These are phyloP conservation scores for Suillus americanus DNA, from an alignment of 768 basidiomycete genomes.

Conservation along the genomic window DNA sequence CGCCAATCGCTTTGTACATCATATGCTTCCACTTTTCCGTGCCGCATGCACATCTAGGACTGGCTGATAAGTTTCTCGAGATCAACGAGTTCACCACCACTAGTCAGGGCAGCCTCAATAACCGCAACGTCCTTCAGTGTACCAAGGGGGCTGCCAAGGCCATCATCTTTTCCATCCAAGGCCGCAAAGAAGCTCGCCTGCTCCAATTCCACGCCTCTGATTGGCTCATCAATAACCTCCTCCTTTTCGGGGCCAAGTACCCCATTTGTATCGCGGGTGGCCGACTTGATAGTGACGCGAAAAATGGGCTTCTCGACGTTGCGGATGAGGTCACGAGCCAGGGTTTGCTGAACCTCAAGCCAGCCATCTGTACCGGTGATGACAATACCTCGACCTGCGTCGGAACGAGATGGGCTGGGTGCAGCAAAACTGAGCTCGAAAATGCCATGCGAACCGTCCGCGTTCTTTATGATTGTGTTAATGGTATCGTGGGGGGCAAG, in stretches of 20 bases:
- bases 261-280: slow-evolving; percentile 21
- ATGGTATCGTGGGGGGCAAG: slow-evolving; percentile 83
- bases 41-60: neutral
- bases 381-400: slow-evolving; percentile 25
- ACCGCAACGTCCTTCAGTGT: slow-evolving; percentile 76
- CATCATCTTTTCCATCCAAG: slow-evolving; percentile 47
- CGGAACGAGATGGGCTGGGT: slow-evolving; percentile 43
- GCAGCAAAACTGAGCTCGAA: slow-evolving; percentile 64
- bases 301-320: slow-evolving; percentile 25
- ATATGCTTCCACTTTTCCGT: neutral
- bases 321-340: slow-evolving; percentile 25
- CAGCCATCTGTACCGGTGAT: slow-evolving; percentile 67
- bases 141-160: slow-evolving; percentile 56
- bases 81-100: slow-evolving; percentile 60
- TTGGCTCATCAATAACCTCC: slow-evolving; percentile 45
- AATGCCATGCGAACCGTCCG: slow-evolving; percentile 56
- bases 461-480: slow-evolving; percentile 46
- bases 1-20: neutral
- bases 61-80: slow-evolving; percentile 38
- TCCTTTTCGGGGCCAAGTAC: slow-evolving; percentile 35
- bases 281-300: slow-evolving; percentile 40
- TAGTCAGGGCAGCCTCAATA: slow-evolving; percentile 75
- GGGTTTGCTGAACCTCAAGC: slow-evolving; percentile 44
- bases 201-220: slow-evolving; percentile 56
- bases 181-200: slow-evolving; percentile 58